phyloP scores from a whole-genome alignment of 495 filamentous ascomycete species.

The Parathielavia hyrcaniae region DNA sequence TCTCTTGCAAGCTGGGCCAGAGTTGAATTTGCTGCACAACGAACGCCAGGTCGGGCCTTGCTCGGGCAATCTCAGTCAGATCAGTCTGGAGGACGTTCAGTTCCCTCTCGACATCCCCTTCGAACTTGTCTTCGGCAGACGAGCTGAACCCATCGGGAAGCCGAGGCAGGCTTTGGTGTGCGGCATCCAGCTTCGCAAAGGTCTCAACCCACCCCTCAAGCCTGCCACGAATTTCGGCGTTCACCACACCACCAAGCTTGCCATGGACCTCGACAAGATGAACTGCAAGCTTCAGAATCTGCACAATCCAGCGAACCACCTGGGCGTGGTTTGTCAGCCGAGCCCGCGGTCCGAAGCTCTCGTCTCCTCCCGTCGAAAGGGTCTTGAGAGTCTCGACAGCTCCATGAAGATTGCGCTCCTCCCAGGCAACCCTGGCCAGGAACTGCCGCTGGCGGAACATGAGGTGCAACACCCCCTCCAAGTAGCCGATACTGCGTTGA shows the following conservation, averaged over 20 bases:
- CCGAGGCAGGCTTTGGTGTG: slow-evolving; percentile 44
- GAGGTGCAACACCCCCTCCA: slow-evolving; percentile 73
- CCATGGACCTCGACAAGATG: slow-evolving; percentile 54
- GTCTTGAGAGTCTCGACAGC: slow-evolving; percentile 23
- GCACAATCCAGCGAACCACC: slow-evolving; percentile 38
- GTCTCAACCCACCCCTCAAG: slow-evolving; percentile 48
- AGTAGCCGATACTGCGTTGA: slow-evolving; percentile 65
- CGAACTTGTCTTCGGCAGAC: slow-evolving; percentile 35
- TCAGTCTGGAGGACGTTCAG: slow-evolving; percentile 42
- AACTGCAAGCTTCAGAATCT: slow-evolving; percentile 38
- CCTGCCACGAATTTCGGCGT: slow-evolving; percentile 34
- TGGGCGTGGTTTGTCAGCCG: slow-evolving; percentile 28
- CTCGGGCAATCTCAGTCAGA: slow-evolving; percentile 38
- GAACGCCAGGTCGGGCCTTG: slow-evolving; percentile 56
- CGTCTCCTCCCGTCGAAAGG: slow-evolving; percentile 23
- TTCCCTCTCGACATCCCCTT: slow-evolving; percentile 40
- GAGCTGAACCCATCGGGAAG: slow-evolving; percentile 53
- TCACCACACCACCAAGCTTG: slow-evolving; percentile 50
- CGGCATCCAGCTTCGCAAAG: slow-evolving; percentile 33
- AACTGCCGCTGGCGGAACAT: slow-evolving; percentile 59
- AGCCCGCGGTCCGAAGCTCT: slow-evolving; percentile 18
- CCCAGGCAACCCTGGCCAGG: slow-evolving; percentile 35
- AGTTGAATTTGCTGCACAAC: slow-evolving; percentile 53
- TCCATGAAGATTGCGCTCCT: slow-evolving; percentile 16
- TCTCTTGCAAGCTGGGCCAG: slow-evolving; percentile 36